A percentile compares a stretch with the other conserved stretches of the same genome.
These are phyloP conservation scores for Cucumis cinereus DNA, from an alignment of 306 rosid species.

Conservation along the genomic window DNA sequence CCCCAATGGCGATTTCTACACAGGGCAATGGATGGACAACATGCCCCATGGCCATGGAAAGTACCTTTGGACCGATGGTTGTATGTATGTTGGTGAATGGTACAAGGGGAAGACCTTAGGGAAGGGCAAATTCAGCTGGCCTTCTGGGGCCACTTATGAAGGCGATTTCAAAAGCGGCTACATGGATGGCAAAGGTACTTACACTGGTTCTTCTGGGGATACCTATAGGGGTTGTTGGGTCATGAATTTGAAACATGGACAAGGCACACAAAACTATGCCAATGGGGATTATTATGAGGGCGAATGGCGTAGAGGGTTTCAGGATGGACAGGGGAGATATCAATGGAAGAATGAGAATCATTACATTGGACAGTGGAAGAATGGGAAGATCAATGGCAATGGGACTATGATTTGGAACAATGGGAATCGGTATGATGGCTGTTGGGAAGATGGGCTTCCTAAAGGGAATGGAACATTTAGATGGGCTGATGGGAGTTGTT, in stretches of 20 bases:
- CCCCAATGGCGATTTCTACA: conserved; percentile 66
- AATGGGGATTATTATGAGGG: conserved; percentile 88
- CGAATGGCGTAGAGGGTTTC: conserved; percentile 73
- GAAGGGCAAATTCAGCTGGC: conserved; percentile 84
- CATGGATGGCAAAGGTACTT: conserved; percentile 82
- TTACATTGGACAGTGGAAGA: conserved; percentile 66
- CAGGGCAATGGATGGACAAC: conserved; percentile 50
- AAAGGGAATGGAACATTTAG: conserved; percentile 72
- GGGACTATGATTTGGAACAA: conserved; percentile 65
- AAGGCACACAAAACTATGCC: conserved; percentile 50
- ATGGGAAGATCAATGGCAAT: conserved; percentile 52
- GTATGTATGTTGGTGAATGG: conserved; percentile 92
- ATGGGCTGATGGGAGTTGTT: conserved; percentile 57
- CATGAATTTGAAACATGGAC: conserved; percentile 65
- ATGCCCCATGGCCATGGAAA: conserved; percentile 74
- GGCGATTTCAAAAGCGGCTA: conserved; percentile 61
- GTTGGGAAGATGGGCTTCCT: conserved; percentile 73
- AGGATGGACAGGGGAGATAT: conserved; percentile 72
- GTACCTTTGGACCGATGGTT: conserved; percentile 83
- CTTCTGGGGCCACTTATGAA: conserved; percentile 81
- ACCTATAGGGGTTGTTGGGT: conserved; percentile 72
- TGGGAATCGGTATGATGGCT: conserved; percentile 72
- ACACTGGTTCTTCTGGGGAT: conserved; percentile 56
- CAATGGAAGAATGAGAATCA: conserved; percentile 74
- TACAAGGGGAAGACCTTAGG: conserved; percentile 46